A percentile compares a stretch with the other conserved stretches of the same genome.
phyloP scores from a whole-genome alignment of 2,329 filamentous ascomycete genomes.

The Plenodomus lindquistii region DNA sequence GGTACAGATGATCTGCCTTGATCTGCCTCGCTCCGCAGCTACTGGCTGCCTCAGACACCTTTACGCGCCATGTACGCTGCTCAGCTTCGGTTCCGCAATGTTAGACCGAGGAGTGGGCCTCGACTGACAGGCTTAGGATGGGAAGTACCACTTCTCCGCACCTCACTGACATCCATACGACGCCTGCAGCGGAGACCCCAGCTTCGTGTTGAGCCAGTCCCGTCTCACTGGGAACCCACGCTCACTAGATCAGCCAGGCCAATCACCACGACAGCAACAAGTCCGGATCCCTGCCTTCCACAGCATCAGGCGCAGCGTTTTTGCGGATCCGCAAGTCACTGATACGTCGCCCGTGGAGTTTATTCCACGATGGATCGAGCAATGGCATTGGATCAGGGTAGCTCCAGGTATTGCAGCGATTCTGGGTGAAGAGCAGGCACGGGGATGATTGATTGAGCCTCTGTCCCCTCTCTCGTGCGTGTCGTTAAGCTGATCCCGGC shows the following conservation, averaged over 20 bases:
- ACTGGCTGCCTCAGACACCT: neutral
- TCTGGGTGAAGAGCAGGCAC: constrained; percentile 12
- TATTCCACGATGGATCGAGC: neutral
- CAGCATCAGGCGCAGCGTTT: constrained; percentile 11
- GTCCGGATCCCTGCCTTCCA: constrained; percentile 6
- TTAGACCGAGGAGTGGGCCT: constrained; percentile 20
- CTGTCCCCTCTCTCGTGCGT: constrained; percentile 29
- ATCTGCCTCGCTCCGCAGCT: neutral
- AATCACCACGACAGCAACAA: constrained; percentile 24
- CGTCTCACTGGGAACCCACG: constrained; percentile 21
- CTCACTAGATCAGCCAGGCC: constrained; percentile 17
- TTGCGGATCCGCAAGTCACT: constrained; percentile 40
- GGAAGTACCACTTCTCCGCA: constrained; percentile 29
- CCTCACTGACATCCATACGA: constrained; percentile 16
- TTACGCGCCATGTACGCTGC: constrained; percentile 1
- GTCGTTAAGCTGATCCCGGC: constrained; percentile 20
- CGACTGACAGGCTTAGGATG: constrained; percentile 1
- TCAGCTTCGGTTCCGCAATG: constrained; percentile 31
- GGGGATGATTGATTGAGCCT: constrained; percentile 6
- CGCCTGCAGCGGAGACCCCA: constrained; percentile 26
- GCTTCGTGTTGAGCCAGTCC: constrained; percentile 19
- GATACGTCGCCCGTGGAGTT: constrained; percentile 3
- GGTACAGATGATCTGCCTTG: neutral
- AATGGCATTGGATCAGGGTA: constrained; percentile 8
- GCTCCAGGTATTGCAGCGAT: constrained; percentile 10